A percentile compares a stretch with the other conserved stretches of the same genome.
phyloP scores from a whole-genome alignment of 306 rosid genomes.

The Lathyrus aphaca region DNA sequence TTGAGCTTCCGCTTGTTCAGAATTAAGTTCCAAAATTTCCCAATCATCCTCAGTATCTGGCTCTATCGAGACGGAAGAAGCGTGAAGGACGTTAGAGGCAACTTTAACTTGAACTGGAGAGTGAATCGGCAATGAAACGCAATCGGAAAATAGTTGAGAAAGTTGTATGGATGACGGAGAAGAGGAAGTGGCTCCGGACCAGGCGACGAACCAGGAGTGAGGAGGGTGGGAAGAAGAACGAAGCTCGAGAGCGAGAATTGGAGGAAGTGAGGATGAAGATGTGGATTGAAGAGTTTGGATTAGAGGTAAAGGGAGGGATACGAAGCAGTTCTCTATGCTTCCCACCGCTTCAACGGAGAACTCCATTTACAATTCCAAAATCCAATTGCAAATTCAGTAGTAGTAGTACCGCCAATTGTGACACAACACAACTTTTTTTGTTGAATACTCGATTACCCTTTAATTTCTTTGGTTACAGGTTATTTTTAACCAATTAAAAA shows the following conservation, averaged over 20 bases:
- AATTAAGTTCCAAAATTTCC: slow-evolving; percentile 90
- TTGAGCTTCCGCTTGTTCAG: slow-evolving; percentile 78
- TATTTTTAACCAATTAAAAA: too few species aligned
- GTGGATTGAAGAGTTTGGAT: slow-evolving; percentile 72
- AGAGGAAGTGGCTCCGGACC: slow-evolving; percentile 92
- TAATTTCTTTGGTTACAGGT: too few species aligned
- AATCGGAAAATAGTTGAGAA: slow-evolving; percentile 77
- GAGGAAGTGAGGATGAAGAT: slow-evolving; percentile 49
- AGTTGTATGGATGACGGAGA: slow-evolving; percentile 59
- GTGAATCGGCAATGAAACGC: slow-evolving; percentile 64
- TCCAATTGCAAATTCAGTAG: background rate
- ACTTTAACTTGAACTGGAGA: slow-evolving; percentile 67
- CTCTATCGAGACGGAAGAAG: slow-evolving; percentile 68
- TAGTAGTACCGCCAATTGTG: too few species aligned
- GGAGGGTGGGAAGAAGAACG: slow-evolving; percentile 51
- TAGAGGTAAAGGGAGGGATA: slow-evolving; percentile 70
- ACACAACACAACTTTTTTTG: too few species aligned
- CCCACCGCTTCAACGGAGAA: slow-evolving; percentile 63
- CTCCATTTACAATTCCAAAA: slow-evolving; percentile 54
- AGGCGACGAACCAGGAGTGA: slow-evolving; percentile 68
- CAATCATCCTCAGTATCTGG: slow-evolving; percentile 90
- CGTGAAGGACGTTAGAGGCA: slow-evolving; percentile 59
- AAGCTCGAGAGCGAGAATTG: slow-evolving; percentile 71
- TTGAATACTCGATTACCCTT: too few species aligned
- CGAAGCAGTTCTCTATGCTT: slow-evolving; percentile 68